Percentiles rank a stretch among this genome's conserved stretches.
Evolutionary conservation across 306 rosid species (phyloP).

Genomic region (Amphicarpaea edgeworthii): DNA sequence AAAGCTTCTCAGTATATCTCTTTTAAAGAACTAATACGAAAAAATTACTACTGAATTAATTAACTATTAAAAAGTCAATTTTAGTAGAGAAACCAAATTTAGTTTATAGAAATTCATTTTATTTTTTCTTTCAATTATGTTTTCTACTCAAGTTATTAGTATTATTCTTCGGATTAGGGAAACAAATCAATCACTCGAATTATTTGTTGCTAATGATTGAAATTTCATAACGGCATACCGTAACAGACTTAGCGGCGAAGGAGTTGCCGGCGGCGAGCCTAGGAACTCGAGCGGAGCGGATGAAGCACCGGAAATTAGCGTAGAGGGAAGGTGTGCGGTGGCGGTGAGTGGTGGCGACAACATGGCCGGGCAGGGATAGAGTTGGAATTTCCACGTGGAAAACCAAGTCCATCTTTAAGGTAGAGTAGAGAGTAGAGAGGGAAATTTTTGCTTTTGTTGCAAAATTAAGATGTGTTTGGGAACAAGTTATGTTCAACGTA

Average conservation of each 20-base stretch:
- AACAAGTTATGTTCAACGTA: too few relatives aligned
- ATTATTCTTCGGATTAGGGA: not conserved
- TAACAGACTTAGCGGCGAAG: constrained; percentile 58
- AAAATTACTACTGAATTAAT: too few relatives aligned
- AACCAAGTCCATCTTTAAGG: constrained; percentile 52
- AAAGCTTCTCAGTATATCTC: too few relatives aligned
- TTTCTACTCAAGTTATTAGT: too few relatives aligned
- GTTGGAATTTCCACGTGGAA: constrained; percentile 16
- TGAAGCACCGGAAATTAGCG: constrained; percentile 35
- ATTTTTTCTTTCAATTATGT: too few relatives aligned
- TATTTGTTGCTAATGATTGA: constrained; percentile 3
- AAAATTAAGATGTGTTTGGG: too few relatives aligned
- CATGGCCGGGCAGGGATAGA: constrained; percentile 6
- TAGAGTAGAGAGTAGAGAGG: not conserved
- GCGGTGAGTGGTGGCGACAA: constrained; percentile 40
- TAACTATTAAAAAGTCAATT: too few relatives aligned
- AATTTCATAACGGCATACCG: constrained; percentile 44
- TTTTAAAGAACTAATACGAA: too few relatives aligned
- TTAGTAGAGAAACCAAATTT: too few relatives aligned
- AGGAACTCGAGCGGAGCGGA: not conserved
- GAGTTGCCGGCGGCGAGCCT: constrained; percentile 46
- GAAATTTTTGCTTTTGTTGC: not conserved
- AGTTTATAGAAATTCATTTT: too few relatives aligned
- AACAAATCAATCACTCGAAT: constrained; percentile 1
- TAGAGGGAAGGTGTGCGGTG: too few relatives aligned